These are phyloP conservation scores for Skeletonema potamos DNA, from an alignment of 108 stramenopile species.

Conservation along the genomic window DNA sequence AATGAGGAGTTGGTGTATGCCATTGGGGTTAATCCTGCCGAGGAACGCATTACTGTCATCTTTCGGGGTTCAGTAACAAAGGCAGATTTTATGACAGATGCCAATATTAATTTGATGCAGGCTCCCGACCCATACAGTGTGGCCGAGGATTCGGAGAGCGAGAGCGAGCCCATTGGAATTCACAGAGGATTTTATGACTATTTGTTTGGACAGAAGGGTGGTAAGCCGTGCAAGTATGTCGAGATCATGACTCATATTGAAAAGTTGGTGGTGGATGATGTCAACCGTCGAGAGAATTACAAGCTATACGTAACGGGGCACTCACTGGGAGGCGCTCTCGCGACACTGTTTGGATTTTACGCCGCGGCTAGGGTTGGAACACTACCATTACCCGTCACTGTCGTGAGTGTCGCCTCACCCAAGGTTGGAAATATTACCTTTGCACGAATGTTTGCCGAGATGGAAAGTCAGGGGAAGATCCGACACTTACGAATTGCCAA, in stretches of 20 bases:
- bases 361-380: slow-evolving; percentile 45
- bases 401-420: slow-evolving; percentile 65
- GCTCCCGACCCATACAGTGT: slow-evolving; percentile 48
- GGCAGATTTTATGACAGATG: slow-evolving; percentile 69
- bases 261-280: slow-evolving; percentile 39
- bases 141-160: neutral
- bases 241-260: slow-evolving; percentile 56
- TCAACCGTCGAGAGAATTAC: slow-evolving; percentile 30
- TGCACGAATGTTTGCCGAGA: slow-evolving; percentile 56
- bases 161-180: slow-evolving; percentile 28
- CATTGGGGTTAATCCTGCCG: slow-evolving; percentile 48
- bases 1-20: slow-evolving; percentile 69
- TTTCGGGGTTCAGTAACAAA: slow-evolving; percentile 71
- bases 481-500: slow-evolving; percentile 77
- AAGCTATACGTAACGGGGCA: slow-evolving; percentile 73
- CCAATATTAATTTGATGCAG: slow-evolving; percentile 44
- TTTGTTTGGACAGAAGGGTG: slow-evolving; percentile 46
- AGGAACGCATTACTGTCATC: slow-evolving; percentile 52
- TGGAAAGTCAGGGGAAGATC: slow-evolving; percentile 61
- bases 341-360: slow-evolving; percentile 70
- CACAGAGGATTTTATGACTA: slow-evolving; percentile 75
- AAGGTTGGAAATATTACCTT: slow-evolving; percentile 67
- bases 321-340: slow-evolving; percentile 74
- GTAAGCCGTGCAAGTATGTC: slow-evolving; percentile 49
- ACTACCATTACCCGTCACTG: slow-evolving; percentile 48